A percentile compares a stretch with the other conserved stretches of the same genome.
phyloP scores from a whole-genome alignment of 345 rosid species.

The Balakata baccata region DNA sequence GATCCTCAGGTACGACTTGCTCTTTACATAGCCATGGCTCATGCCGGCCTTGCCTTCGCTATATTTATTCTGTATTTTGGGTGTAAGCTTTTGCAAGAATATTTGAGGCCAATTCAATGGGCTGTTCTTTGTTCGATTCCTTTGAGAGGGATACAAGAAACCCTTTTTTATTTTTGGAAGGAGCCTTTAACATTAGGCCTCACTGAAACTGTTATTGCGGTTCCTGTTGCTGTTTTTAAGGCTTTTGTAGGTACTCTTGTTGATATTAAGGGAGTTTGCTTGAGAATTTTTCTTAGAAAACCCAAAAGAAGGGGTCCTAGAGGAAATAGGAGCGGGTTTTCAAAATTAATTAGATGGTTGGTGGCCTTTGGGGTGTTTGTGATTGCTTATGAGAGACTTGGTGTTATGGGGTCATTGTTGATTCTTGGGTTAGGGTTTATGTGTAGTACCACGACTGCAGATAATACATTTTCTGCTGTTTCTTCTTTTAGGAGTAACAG shows the following conservation, averaged over 20 bases:
- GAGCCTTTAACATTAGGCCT: conserved; percentile 74
- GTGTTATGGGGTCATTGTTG: conserved; percentile 58
- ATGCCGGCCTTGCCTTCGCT: conserved; percentile 77
- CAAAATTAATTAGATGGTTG: conserved; percentile 70
- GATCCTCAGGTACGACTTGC: conserved; percentile 89
- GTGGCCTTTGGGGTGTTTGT: conserved; percentile 77
- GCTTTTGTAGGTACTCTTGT: conserved; percentile 66
- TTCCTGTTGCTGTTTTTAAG: conserved; percentile 68
- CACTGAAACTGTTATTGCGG: conserved; percentile 87
- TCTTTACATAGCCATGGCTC: conserved; percentile 95
- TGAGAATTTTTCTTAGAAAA: conserved; percentile 52
- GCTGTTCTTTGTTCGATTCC: conserved; percentile 92
- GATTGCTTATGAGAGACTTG: conserved; percentile 70
- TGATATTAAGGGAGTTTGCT: conserved; percentile 64
- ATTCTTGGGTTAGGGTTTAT: conserved; percentile 69
- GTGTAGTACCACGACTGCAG: conserved; percentile 56
- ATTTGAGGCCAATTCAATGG: conserved; percentile 91
- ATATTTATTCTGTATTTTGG: conserved; percentile 62
- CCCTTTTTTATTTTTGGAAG: conserved; percentile 84
- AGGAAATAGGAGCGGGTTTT: conserved; percentile 55
- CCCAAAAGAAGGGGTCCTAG: conserved; percentile 40
- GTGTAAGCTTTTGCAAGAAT: conserved; percentile 74
- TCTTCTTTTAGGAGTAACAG: conserved; percentile 64
- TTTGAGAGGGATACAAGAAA: conserved; percentile 74
- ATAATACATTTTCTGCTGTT: conserved; percentile 65